Conservation (phyloP, 2,329 filamentous ascomycete genomes). For the Aspergillus quadrilineatus region DNA sequence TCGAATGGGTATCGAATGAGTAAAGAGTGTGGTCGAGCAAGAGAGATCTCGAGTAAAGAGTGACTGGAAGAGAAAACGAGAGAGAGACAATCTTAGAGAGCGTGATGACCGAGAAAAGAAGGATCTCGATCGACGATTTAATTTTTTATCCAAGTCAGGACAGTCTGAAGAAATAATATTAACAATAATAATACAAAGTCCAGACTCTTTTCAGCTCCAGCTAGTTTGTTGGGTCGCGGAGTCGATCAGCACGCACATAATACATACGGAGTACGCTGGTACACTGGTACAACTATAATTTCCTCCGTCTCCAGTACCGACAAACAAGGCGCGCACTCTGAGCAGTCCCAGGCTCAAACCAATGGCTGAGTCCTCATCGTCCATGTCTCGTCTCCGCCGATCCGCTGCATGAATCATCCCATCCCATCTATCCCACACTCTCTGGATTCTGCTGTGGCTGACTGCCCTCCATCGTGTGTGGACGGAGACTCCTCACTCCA, state of each 20-base stretch:
- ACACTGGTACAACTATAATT: too few relatives aligned
- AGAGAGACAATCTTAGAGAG: background rate
- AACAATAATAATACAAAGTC: background rate
- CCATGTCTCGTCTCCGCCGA: background rate
- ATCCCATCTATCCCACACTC: background rate
- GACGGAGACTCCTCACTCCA: background rate
- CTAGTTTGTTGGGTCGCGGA: conserved; percentile 9
- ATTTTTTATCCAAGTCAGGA: conserved; percentile 2
- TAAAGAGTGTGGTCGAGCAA: background rate
- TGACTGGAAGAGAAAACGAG: conserved; percentile 1
- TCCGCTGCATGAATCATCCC: background rate
- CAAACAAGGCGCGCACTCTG: background rate
- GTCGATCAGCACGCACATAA: conserved; percentile 7
- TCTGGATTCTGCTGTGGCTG: background rate
- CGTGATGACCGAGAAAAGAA: background rate
- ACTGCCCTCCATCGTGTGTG: background rate
- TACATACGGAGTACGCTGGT: background rate
- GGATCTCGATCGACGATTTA: conserved; percentile 12
- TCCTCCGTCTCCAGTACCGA: too few relatives aligned
- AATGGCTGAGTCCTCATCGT: background rate
- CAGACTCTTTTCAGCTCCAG: conserved; percentile 1
- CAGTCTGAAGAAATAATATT: background rate
- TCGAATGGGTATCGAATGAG: background rate
- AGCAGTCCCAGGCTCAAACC: background rate
- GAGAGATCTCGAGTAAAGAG: background rate